A percentile compares a stretch with the other conserved stretches of the same genome.
phyloP scores from a whole-genome alignment of 192 early-diverging fungal genomes.

The Helicostylum pulchrum region DNA sequence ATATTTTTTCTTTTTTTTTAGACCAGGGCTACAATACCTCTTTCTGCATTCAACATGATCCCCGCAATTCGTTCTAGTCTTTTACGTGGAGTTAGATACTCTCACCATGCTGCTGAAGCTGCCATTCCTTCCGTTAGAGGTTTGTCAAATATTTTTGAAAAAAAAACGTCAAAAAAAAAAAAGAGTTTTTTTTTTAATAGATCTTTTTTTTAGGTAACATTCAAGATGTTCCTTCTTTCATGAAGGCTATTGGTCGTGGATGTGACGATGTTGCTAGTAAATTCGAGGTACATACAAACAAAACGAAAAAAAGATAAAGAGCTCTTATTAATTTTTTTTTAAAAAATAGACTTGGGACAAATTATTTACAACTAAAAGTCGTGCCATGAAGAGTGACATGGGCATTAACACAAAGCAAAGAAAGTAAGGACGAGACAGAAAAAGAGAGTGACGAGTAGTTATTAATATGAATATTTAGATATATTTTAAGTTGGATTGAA shows the following conservation, averaged over 20 bases:
- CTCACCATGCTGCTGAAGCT: background rate
- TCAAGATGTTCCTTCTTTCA: conserved; percentile 4
- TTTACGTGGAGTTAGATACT: background rate
- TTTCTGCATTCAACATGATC: background rate
- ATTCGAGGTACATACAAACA: conserved; percentile 5
- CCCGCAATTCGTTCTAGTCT: background rate
- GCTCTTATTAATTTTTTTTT: background rate
- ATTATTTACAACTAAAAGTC: conserved; percentile 1
- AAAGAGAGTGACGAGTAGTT: background rate
- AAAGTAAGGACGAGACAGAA: background rate
- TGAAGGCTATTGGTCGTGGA: conserved; percentile 13
- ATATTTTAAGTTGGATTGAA: background rate
- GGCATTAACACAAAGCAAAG: conserved; percentile 12
- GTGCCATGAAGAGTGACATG: conserved; percentile 3
- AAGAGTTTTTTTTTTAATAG: too few relatives aligned
- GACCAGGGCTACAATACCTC: background rate
- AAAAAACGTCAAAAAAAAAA: too few relatives aligned
- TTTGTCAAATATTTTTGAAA: background rate
- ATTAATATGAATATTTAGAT: background rate
- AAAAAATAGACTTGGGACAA: background rate
- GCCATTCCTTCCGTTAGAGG: background rate
- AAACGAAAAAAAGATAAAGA: too few relatives aligned
- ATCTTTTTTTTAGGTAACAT: background rate
- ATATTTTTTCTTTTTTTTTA: background rate
- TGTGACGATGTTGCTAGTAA: background rate